A percentile compares a stretch with the other conserved stretches of the same genome.
Conservation (phyloP, 129 eudicot species). For the Centrapalus pauciflorus region DNA sequence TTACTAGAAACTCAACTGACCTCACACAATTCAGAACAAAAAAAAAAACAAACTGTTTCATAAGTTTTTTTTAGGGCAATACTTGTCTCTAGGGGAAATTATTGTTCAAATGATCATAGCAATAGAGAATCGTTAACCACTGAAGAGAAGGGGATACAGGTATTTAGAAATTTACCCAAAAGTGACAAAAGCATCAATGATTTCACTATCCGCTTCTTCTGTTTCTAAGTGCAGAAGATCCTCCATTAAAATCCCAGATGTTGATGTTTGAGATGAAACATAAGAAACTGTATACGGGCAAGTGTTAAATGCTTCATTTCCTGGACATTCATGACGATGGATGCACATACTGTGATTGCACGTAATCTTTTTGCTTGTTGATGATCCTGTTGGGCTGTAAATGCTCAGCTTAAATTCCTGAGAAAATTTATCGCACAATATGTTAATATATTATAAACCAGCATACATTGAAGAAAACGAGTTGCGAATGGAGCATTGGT, state of each 20-base stretch:
- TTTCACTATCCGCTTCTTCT: constrained; percentile 43
- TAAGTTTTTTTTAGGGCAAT: too few relatives aligned
- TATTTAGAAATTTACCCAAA: constrained; percentile 63
- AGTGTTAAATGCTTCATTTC: constrained; percentile 27
- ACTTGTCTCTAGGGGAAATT: too few relatives aligned
- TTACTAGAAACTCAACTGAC: too few relatives aligned
- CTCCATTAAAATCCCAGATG: constrained; percentile 88
- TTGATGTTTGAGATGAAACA: constrained; percentile 86
- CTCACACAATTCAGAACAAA: too few relatives aligned
- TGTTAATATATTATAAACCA: too few relatives aligned
- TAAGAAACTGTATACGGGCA: constrained; percentile 90
- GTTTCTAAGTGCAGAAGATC: constrained; percentile 79
- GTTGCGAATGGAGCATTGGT: background rate
- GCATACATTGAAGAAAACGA: background rate
- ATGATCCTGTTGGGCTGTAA: constrained; percentile 60
- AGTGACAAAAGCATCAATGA: constrained; percentile 56
- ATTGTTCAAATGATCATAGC: too few relatives aligned
- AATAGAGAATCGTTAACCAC: too few relatives aligned
- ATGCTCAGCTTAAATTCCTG: constrained; percentile 90
- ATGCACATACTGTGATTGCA: constrained; percentile 66
- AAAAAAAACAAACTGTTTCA: background rate
- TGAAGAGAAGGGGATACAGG: background rate
- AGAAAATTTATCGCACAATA: background rate
- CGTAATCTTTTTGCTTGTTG: constrained; percentile 73
- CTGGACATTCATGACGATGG: constrained; percentile 43